Evolutionary conservation across 768 basidiomycete species (phyloP).

Genomic region (Boletus pseudopeckii): DNA sequence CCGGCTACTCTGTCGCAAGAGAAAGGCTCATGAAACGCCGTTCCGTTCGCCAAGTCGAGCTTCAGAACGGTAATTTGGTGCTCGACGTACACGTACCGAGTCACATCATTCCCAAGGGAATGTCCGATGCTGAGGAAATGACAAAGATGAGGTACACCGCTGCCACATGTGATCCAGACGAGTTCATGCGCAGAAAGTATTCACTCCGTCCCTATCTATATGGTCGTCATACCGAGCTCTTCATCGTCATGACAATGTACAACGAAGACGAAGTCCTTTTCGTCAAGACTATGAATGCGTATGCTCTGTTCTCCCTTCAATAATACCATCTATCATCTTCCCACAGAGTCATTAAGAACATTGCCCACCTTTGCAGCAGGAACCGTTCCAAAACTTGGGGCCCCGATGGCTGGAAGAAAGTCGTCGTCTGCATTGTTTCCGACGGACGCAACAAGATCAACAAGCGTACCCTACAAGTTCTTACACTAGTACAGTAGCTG

Average conservation of each 20-base stretch:
- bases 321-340: conserved; percentile 8
- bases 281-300: conserved; percentile 81
- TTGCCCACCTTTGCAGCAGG: conserved; percentile 73
- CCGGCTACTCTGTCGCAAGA: conserved; percentile 63
- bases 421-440: conserved; percentile 84
- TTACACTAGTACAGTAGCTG: conserved; percentile 58
- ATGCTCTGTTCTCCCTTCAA: conserved; percentile 27
- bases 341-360: conserved; percentile 77
- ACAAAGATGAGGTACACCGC: conserved; percentile 87
- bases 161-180: conserved; percentile 86
- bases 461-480: conserved; percentile 86
- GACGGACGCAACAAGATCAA: conserved; percentile 86
- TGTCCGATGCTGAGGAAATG: conserved; percentile 64
- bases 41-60: conserved; percentile 74
- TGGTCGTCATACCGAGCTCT: conserved; percentile 82
- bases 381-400: conserved; percentile 78
- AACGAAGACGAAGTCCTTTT: conserved; percentile 87
- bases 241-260: conserved; percentile 97
- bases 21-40: conserved; percentile 83
- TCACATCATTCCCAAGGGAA: conserved; percentile 69
- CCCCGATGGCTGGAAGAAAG: conserved; percentile 86
- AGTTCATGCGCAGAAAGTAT: conserved; percentile 76
- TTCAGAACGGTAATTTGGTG: conserved; percentile 80
- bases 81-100: conserved; percentile 79
- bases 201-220: conserved; percentile 76